These are phyloP conservation scores for Apiospora phragmitis DNA, from an alignment of 2,329 filamentous ascomycete genomes.

Conservation along the genomic window DNA sequence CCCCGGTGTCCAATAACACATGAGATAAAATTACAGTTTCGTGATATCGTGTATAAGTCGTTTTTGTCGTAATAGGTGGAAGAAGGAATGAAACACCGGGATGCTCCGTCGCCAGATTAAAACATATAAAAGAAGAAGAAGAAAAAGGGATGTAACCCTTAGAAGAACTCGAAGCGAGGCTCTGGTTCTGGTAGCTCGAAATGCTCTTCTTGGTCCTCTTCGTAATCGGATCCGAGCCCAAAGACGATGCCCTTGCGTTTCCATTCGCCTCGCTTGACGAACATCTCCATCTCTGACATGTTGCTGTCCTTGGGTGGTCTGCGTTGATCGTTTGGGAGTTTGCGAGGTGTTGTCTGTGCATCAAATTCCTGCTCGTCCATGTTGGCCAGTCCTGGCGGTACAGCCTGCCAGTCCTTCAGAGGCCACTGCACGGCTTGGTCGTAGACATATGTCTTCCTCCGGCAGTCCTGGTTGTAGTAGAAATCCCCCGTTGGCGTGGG, in stretches of 20 bases:
- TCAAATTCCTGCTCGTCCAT: slow-evolving; percentile 16
- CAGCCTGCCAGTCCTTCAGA: slow-evolving; percentile 34
- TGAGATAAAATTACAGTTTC: neutral
- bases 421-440: slow-evolving; percentile 32
- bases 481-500: neutral
- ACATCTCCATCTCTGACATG: slow-evolving; percentile 28
- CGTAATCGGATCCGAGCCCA: slow-evolving; percentile 25
- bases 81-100: neutral
- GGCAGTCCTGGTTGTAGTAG: slow-evolving; percentile 24
- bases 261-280: slow-evolving; percentile 34
- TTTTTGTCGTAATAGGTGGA: neutral
- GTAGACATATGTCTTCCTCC: slow-evolving; percentile 28
- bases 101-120: neutral
- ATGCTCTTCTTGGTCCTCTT: slow-evolving; percentile 28
- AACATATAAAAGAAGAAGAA: neutral
- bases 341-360: slow-evolving; percentile 17
- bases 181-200: slow-evolving; percentile 24
- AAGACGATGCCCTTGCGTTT: slow-evolving; percentile 36
- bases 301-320: slow-evolving; percentile 27
- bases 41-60: slow-evolving; percentile 1
- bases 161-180: neutral
- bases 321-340: slow-evolving; percentile 17
- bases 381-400: slow-evolving; percentile 25
- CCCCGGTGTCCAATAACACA: neutral
- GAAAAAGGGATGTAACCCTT: neutral